Base-by-base conservation (phyloP, 164 flowering plant genomes). In the Vitis riparia region DNA sequence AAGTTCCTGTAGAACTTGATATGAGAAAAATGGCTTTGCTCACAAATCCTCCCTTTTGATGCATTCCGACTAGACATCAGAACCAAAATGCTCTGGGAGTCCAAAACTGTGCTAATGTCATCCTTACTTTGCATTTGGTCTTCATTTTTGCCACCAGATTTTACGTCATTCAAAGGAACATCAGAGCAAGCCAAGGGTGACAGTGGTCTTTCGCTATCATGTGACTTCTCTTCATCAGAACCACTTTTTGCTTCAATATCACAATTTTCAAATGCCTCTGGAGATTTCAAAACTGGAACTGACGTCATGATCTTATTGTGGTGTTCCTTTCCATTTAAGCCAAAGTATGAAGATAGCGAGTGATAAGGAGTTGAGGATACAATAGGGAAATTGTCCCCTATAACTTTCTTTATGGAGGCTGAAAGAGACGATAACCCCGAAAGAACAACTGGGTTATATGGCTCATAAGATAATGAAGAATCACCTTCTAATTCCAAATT, bases 1-100 rank as follows among this genome's bases (percentile, higher is more conserved):
- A 88, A 93, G 77, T 85, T 80, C 78, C 79, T 82, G 86, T 96
- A 96, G 81, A 89, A 96, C 83, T 81, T 89, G 74, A 96, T 88
- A 72, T 87, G 98, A 71, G 87, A 87, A 78, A 93, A 88, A 71
- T 78, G 92, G 75, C 84, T 83, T 68, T 89, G 88, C 80, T 90
- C 89, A 74, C 98, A 96, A 27, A 86, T 68, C 11, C 75, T 77
- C 66, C 92, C 94, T 30, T 73, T 85, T 11, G 68, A 73, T 37
- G 87, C 77, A 83, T 86, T 88, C 51, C 85, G 82, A 61, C 86
- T 79, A 51, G 97, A 93, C 86, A 80, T 81, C 82, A 89, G 77
- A 80, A 91, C 88, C 85, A 93, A 83, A 56, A 96, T 89, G 78
- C 97, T 88, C 72, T 89, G 89, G 52, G 90, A 82, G 71, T 90